Conservation (phyloP, 176 grass and related monocot species). For the Lolium multiflorum region DNA sequence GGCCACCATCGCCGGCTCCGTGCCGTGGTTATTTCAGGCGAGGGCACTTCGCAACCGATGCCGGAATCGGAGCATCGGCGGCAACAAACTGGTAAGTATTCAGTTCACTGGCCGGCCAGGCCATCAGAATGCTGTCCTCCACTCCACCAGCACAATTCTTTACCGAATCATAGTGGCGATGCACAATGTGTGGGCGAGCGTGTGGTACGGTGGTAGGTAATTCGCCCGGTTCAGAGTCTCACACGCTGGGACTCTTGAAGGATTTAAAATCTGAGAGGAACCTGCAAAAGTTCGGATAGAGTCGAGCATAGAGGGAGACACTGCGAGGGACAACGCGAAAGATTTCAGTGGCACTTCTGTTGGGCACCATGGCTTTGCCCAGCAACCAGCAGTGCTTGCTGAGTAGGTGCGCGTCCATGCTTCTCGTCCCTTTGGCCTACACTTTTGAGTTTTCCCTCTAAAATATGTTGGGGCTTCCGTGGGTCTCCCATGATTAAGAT, state of each 20-base stretch:
- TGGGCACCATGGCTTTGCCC: not conserved
- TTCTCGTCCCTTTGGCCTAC: not conserved
- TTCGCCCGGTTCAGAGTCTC: not conserved
- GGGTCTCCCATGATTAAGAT: conserved; percentile 8
- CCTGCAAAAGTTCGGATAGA: not conserved
- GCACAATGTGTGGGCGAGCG: conserved; percentile 13
- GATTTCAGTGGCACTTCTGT: not conserved
- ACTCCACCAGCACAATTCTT: not conserved
- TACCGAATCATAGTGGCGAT: not conserved
- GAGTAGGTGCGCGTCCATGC: conserved; percentile 33
- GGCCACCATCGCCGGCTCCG: not conserved
- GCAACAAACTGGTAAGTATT: not conserved
- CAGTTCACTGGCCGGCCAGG: conserved; percentile 4
- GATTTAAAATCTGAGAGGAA: not conserved
- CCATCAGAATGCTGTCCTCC: not conserved
- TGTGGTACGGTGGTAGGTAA: not conserved
- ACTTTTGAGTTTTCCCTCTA: not conserved
- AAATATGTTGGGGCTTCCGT: conserved; percentile 22
- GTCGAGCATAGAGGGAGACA: not conserved
- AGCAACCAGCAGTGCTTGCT: not conserved
- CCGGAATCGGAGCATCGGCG: not conserved
- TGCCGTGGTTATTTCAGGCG: not conserved
- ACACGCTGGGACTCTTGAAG: not conserved
- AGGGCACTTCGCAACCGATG: not conserved
- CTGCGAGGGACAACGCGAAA: not conserved